phyloP scores from a whole-genome alignment of 257 asterid species.

The Schizonepeta tenuifolia region DNA sequence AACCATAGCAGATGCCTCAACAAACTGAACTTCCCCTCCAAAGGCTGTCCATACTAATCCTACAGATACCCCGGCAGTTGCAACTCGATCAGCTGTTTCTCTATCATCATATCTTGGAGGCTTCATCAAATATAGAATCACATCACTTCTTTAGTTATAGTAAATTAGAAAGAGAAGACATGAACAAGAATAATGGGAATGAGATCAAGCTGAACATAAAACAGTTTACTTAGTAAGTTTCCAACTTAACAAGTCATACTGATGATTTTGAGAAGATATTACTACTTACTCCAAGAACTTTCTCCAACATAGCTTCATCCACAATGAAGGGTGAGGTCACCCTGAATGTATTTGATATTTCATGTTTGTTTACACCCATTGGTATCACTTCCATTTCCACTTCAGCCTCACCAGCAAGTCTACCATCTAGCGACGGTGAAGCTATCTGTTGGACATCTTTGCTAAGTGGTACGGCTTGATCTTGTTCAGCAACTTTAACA shows the following conservation, averaged over 20 bases:
- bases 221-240: constrained; percentile 31
- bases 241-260: constrained; percentile 14
- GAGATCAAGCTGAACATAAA: constrained; percentile 31
- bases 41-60: constrained; percentile 95
- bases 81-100: constrained; percentile 89
- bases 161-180: constrained; percentile 21
- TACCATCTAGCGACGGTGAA: constrained; percentile 79
- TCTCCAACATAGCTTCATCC: constrained; percentile 95
- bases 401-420: constrained; percentile 90
- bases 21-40: constrained; percentile 99
- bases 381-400: constrained; percentile 99
- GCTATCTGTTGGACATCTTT: constrained; percentile 84
- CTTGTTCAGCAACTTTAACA: constrained; percentile 88
- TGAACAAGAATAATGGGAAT: constrained; percentile 12
- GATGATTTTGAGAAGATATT: constrained; percentile 13
- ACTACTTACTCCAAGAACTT: constrained; percentile 93
- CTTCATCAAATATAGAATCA: constrained; percentile 45
- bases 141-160: constrained; percentile 19
- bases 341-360: constrained; percentile 71
- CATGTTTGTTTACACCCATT: constrained; percentile 81
- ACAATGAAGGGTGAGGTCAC: constrained; percentile 68
- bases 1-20: constrained; percentile 89
- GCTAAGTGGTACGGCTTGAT: constrained; percentile 75
- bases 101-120: constrained; percentile 90
- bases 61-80: constrained; percentile 92